Evolutionary conservation across 2,329 filamentous ascomycete species (phyloP).

Genomic region (Fulvia fulva): DNA sequence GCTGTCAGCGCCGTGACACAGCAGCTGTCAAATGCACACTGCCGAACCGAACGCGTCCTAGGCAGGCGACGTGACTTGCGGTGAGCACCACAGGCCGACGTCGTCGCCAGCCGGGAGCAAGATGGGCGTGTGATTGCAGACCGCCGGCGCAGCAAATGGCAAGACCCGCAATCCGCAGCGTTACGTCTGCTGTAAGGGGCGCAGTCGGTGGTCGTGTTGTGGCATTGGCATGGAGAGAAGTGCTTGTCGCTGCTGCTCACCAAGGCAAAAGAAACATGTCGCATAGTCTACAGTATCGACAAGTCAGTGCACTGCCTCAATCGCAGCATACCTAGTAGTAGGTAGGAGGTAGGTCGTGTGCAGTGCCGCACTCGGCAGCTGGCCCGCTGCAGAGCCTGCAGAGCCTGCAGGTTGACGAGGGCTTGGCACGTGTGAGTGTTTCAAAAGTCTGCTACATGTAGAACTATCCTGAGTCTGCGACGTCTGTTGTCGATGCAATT

Average conservation of each 20-base stretch:
- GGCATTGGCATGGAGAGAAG: background rate
- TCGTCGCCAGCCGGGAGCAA: background rate
- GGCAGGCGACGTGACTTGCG: background rate
- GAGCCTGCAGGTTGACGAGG: too few species aligned
- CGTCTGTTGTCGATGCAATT: too few species aligned
- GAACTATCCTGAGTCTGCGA: too few species aligned
- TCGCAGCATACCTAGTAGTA: background rate
- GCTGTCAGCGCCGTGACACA: background rate
- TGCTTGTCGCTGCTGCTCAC: background rate
- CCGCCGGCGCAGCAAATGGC: background rate
- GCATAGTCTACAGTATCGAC: background rate
- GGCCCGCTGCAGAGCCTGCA: too few species aligned
- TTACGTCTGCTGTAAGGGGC: slow-evolving; percentile 8
- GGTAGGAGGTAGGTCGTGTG: too few species aligned
- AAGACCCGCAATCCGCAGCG: slow-evolving; percentile 9
- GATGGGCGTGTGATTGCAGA: too few species aligned
- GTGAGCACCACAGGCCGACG: slow-evolving; percentile 1
- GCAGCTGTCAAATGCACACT: background rate
- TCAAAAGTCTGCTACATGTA: too few species aligned
- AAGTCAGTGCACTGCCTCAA: background rate
- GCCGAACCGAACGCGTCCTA: background rate
- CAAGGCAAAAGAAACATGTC: background rate
- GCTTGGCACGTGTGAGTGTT: too few species aligned
- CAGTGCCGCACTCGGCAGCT: background rate
- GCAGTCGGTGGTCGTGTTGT: background rate